phyloP scores from a whole-genome alignment of 257 asterid species.

The Pogostemon cablin region DNA sequence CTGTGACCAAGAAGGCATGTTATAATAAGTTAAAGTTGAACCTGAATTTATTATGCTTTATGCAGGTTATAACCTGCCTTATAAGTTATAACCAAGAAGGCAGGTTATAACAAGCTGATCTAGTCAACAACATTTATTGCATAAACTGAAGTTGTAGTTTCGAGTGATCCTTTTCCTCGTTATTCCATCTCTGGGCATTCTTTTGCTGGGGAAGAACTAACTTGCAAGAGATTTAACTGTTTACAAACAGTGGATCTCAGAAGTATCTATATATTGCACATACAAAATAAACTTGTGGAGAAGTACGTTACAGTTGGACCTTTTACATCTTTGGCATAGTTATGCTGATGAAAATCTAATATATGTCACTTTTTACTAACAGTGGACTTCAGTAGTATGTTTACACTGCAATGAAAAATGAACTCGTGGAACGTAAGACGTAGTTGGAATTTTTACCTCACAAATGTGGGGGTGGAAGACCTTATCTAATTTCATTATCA shows the following conservation, averaged over 20 bases:
- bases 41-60: not conserved
- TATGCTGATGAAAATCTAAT: no score
- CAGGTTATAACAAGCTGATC: not conserved
- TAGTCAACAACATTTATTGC: not conserved
- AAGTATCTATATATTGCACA: slow-evolving; percentile 1
- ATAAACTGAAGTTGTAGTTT: slow-evolving; percentile 4
- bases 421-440: no score
- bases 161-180: not conserved
- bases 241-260: not conserved
- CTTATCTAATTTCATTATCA: not conserved
- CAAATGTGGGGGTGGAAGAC: slow-evolving; percentile 4
- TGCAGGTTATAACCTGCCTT: not conserved
- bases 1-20: slow-evolving; percentile 1
- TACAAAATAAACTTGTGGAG: not conserved
- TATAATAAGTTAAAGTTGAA: not conserved
- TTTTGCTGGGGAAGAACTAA: slow-evolving; percentile 4
- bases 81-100: not conserved
- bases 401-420: no score
- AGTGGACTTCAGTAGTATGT: no score
- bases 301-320: not conserved
- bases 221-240: not conserved
- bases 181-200: not conserved
- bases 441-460: no score
- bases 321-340: not conserved
- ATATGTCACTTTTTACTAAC: no score